Percentiles rank a stretch among this genome's conserved stretches.
Evolutionary conservation across 1,284 basidiomycete genomes (phyloP).

Genomic region (Ganoderma resinaceum): DNA sequence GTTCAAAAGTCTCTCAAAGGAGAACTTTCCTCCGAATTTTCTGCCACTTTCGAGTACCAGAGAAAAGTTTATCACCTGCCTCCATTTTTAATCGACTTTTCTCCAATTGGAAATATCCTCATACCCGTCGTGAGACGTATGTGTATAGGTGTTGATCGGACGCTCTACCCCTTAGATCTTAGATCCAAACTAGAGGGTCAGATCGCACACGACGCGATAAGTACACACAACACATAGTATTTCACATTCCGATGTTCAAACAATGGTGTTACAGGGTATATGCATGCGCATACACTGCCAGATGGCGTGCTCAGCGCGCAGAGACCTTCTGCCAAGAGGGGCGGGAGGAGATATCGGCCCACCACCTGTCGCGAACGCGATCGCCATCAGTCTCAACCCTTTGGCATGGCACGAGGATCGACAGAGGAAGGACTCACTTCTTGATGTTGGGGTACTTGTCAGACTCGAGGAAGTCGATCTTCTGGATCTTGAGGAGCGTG

Average conservation of each 20-base stretch:
- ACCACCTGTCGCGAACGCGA: not conserved
- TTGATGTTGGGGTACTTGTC: constrained; percentile 40
- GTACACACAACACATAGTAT: not conserved
- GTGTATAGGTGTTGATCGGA: not conserved
- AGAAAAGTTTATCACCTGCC: too few species aligned
- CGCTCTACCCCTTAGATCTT: too few species aligned
- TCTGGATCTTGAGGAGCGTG: constrained; percentile 30
- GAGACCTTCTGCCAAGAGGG: not conserved
- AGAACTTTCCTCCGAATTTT: too few species aligned
- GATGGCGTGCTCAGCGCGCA: not conserved
- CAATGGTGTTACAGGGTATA: not conserved
- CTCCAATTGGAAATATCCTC: too few species aligned
- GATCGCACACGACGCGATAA: not conserved
- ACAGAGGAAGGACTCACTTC: constrained; percentile 25
- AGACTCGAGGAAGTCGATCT: constrained; percentile 33
- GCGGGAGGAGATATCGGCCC: not conserved
- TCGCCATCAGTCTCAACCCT: not conserved
- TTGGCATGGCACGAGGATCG: not conserved
- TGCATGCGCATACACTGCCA: not conserved
- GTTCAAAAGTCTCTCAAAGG: too few species aligned
- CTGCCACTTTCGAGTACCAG: too few species aligned
- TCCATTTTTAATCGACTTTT: too few species aligned
- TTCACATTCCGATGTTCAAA: not conserved
- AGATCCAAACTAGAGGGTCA: not conserved
- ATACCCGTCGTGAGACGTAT: too few species aligned